Evolutionary conservation across 495 filamentous ascomycete species (phyloP), one percentile per base, ranked within the genome.

Genomic region (Hyaloscypha hepaticicola): DNA sequence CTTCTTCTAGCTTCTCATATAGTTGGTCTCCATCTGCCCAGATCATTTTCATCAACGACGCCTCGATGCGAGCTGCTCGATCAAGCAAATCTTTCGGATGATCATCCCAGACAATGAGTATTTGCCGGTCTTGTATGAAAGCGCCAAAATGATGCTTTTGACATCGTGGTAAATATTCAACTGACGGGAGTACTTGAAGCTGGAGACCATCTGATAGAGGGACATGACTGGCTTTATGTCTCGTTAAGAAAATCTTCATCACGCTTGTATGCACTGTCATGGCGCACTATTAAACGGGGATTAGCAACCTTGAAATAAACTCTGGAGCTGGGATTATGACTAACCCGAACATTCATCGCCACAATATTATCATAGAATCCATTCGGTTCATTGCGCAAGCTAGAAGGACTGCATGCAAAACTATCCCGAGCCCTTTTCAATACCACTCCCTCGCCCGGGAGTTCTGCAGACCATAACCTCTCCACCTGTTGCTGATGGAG

Each of bases 121-220:
- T 74, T 28, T 76, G 74, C n/a, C 73, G 72, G 60, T 85, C 80
- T 53, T 80, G 76, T 55, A 88, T 84, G 68, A 89, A 88, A 31
- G 87, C 87, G n/a, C 84, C 87, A 63, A 85, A 88, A 55, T 89
- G 87, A 69, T 88, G 83, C 68, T 86, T 86, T 71, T 87, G 80
- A 57, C 83, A 84, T 19, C 73, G 70, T 3, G 83, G 82, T 2
- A 89, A 75, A 45, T 82, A 79, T 5, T 70, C 68, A 63, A 88
- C 80, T 52, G 76, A 80, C 9, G 79, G 80, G 21, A 89, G 73
- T 24, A 89, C 81, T 68, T 89, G 87, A 41, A 89, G 70, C 31
- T 80, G 78, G 24, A 87, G 76, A n/a, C 83, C 83, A 59, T 81
- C 74, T 14, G 74, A 67, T 41, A 88, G 70, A n/a, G 85, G 82